Base-by-base conservation (phyloP, 345 rosid genomes). In the Salix purpurea region DNA sequence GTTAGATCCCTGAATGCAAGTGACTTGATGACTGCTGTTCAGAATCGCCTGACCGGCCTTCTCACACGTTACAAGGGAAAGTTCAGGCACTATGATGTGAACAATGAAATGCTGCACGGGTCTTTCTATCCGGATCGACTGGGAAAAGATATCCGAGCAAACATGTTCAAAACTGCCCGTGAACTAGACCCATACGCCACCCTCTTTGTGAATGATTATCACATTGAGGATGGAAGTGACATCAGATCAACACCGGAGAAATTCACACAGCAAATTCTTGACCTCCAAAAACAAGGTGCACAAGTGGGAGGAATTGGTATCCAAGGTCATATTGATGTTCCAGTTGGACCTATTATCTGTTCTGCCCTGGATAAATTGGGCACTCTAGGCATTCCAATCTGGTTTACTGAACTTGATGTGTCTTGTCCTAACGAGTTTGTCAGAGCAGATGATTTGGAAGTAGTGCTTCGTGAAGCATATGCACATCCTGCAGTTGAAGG, bases 141-240 rank as follows among this genome's bases (percentile, higher is more conserved):
- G 46, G 98, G 90, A 7, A 85, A 82, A 77, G 83, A 80, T 69
- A 86, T 88, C 70, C 82, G 90, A 42, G 88, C 87, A 0, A 70
- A 80, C 58, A 91, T 91, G 98, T 95, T 93, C 66, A 90, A 80
- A 83, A 88, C 76, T 0, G 93, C 93, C 0, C 78, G 88, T 44
- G 87, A 90, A 81, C 84, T 93, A 37, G 98, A 95, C 75, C 91
- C 91, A 2, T 89, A 84, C 23, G 89, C 97, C 6, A 74, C 80
- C 71, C 87, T 95, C 12, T 93, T 93, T 74, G 91, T 93, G 71
- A 91, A 95, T 73, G 98, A 95, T 80, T 95, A 95, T 77, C 99
- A 95, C 46, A 84, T 90, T 23, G 99, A 93, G 77, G 99, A 93
- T 44, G 94, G 97, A 12, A 82, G 83, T 37, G 99, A 92, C 83